phyloP scores from a whole-genome alignment of 352 stramenopile genomes.

The Pythium monospermum region DNA sequence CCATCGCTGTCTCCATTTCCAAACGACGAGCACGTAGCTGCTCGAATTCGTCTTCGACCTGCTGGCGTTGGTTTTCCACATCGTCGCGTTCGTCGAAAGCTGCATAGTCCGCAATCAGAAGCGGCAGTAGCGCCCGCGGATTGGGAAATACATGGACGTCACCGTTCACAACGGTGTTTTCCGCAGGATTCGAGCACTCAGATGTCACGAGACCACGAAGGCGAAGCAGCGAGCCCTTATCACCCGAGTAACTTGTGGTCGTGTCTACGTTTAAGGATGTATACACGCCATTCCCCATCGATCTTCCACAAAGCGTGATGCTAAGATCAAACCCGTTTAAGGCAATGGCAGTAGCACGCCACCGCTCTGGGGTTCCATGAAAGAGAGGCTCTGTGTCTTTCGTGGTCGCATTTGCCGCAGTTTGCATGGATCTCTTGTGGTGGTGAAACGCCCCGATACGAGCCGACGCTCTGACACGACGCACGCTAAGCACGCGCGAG shows the following conservation, averaged over 20 bases:
- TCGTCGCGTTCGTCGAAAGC: conserved; percentile 6
- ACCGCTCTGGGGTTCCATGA: conserved; percentile 24
- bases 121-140: conserved; percentile 13
- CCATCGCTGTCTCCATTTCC: conserved; percentile 8
- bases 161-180: conserved; percentile 15
- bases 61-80: not conserved
- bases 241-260: conserved; percentile 2
- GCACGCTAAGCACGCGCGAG: conserved; percentile 6
- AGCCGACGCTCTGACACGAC: not conserved
- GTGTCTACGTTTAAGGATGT: not conserved
- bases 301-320: conserved; percentile 9
- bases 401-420: not conserved
- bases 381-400: conserved; percentile 12
- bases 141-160: conserved; percentile 20
- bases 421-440: not conserved
- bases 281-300: conserved; percentile 19
- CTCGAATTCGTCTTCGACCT: not conserved
- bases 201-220: conserved; percentile 9
- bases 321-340: conserved; percentile 21
- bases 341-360: conserved; percentile 21
- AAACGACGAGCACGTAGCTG: not conserved
- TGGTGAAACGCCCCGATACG: not conserved
- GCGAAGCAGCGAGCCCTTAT: conserved; percentile 8
- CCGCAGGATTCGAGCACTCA: not conserved
- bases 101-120: conserved; percentile 17